A percentile compares a stretch with the other conserved stretches of the same genome.
Conservation (phyloP, 2,329 filamentous ascomycete genomes). For the Drechslerella coelobrocha region DNA sequence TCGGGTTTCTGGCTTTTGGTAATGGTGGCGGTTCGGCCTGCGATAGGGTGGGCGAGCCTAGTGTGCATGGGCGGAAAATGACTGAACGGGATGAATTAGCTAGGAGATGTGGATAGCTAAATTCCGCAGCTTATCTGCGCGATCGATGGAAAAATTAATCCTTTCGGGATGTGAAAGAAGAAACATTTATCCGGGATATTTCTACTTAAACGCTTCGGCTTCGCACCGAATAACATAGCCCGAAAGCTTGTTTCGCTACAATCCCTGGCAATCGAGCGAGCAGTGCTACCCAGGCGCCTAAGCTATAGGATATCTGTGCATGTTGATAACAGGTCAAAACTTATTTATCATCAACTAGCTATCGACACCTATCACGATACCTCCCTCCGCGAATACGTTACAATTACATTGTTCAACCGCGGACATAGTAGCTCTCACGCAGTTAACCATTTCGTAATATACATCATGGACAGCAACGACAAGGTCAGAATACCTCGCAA, state of each 20-base stretch:
- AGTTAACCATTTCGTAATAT: not conserved
- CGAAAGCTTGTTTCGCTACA: no score
- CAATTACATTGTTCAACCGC: no score
- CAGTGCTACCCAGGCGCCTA: no score
- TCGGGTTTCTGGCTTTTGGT: not conserved
- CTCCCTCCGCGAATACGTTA: no score
- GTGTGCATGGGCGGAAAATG: slow-evolving; percentile 5
- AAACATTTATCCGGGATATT: slow-evolving; percentile 2
- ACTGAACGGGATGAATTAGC: not conserved
- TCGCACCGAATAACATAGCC: not conserved
- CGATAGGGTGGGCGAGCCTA: not conserved
- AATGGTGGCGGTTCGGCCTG: no score
- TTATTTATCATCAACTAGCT: no score
- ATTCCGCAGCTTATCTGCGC: slow-evolving; percentile 17
- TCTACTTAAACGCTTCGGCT: not conserved
- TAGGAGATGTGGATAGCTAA: slow-evolving; percentile 2
- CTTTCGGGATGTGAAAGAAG: slow-evolving; percentile 12
- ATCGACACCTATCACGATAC: no score
- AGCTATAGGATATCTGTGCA: no score
- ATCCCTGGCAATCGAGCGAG: no score
- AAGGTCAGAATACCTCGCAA: slow-evolving; percentile 55
- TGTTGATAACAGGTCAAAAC: no score
- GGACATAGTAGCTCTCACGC: no score
- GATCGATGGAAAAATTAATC: slow-evolving; percentile 19
- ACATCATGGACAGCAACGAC: not conserved